Conservation (phyloP, 352 stramenopile species). For the Phytophthora citricola region DNA sequence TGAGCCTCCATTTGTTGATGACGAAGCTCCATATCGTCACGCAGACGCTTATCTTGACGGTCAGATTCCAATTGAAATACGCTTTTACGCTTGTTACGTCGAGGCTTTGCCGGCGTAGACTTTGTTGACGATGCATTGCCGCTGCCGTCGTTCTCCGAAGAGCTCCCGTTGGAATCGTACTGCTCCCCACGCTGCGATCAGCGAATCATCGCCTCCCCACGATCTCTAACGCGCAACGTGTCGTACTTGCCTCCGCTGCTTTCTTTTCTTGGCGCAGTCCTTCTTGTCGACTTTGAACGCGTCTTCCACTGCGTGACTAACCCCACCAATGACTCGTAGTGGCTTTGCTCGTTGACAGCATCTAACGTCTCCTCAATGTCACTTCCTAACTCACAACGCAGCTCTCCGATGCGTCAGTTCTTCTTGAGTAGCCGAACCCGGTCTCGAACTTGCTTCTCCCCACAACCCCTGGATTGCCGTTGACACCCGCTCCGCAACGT, state of each 20-base stretch:
- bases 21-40: neutral
- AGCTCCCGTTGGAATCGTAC: neutral
- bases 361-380: constrained; percentile 9
- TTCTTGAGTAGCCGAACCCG: constrained; percentile 16
- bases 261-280: constrained; percentile 2
- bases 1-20: neutral
- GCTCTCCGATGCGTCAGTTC: constrained; percentile 2
- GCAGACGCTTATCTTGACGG: neutral
- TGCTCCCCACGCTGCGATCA: neutral
- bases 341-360: constrained; percentile 10
- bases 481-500: constrained; percentile 6
- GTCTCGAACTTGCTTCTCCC: constrained; percentile 19
- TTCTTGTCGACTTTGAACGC: neutral
- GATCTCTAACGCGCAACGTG: neutral
- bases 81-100: neutral
- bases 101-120: neutral
- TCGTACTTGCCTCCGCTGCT: neutral
- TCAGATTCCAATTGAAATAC: neutral
- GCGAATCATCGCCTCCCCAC: neutral
- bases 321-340: constrained; percentile 1
- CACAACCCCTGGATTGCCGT: neutral
- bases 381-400: constrained; percentile 3
- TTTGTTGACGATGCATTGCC: neutral
- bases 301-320: neutral
- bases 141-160: neutral